Conservation (phyloP, 2,329 filamentous ascomycete species). For the Balansia obtecta region DNA sequence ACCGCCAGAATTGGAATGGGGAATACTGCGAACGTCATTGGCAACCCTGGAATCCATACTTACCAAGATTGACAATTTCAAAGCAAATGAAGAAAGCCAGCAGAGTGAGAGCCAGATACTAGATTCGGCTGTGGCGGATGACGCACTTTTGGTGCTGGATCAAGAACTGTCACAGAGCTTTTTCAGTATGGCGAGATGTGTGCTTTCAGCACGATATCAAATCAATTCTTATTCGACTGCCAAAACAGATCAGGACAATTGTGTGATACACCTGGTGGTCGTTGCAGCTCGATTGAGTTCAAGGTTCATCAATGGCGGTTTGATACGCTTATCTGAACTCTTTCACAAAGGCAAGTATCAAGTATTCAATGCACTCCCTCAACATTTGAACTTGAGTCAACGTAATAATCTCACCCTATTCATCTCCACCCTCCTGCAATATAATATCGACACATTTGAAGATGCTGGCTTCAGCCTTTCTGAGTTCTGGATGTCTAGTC, state of each 20-base stretch:
- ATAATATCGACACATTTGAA: slow-evolving; percentile 33
- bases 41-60: slow-evolving; percentile 36
- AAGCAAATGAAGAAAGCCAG: slow-evolving; percentile 24
- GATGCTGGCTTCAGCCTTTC: slow-evolving; percentile 31
- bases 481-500: slow-evolving; percentile 39
- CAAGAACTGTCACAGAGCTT: slow-evolving; percentile 33
- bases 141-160: slow-evolving; percentile 34
- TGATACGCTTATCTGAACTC: slow-evolving; percentile 30
- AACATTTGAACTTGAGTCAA: slow-evolving; percentile 26
- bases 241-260: slow-evolving; percentile 17
- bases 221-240: slow-evolving; percentile 7
- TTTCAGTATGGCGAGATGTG: slow-evolving; percentile 33
- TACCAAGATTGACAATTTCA: slow-evolving; percentile 29
- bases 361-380: slow-evolving; percentile 32
- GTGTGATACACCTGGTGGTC: slow-evolving; percentile 30
- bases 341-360: slow-evolving; percentile 36
- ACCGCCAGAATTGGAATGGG: slow-evolving; percentile 34
- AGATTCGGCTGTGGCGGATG: slow-evolving; percentile 31
- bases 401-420: slow-evolving; percentile 39
- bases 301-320: slow-evolving; percentile 30
- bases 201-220: slow-evolving; percentile 17
- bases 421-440: slow-evolving; percentile 34
- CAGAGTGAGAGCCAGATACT: slow-evolving; percentile 24
- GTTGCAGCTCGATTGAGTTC: slow-evolving; percentile 34
- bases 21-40: slow-evolving; percentile 30